Conservation (phyloP, 2,329 filamentous ascomycete genomes). For the Curvularia verruculosa region DNA sequence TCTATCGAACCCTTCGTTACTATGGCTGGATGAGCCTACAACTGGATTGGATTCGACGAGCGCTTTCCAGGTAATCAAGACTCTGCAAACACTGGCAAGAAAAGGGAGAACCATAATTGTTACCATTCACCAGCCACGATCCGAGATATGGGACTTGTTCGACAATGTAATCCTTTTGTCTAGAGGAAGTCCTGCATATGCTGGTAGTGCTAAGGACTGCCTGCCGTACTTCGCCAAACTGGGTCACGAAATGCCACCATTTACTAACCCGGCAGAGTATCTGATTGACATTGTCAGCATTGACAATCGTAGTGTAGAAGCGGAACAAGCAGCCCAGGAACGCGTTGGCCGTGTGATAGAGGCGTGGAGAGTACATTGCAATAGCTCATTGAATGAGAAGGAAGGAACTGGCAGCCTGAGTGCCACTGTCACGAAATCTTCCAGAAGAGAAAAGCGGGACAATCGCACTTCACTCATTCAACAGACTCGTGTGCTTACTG, state of each 20-base stretch:
- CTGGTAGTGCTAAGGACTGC: conserved; percentile 64
- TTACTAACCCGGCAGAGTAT: conserved; percentile 80
- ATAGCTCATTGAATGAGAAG: conserved; percentile 22
- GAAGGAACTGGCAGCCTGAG: conserved; percentile 2
- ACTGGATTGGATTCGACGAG: conserved; percentile 79
- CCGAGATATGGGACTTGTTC: conserved; percentile 80
- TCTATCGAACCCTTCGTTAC: conserved; percentile 76
- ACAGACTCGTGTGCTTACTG: conserved; percentile 70
- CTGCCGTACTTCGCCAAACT: conserved; percentile 67
- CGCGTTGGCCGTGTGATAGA: conserved; percentile 67
- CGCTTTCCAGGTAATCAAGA: conserved; percentile 74
- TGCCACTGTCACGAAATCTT: conserved; percentile 3
- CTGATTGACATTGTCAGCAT: conserved; percentile 76
- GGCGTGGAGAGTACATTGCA: conserved; percentile 59
- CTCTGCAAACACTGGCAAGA: conserved; percentile 69
- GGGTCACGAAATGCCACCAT: conserved; percentile 68
- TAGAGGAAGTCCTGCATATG: conserved; percentile 71
- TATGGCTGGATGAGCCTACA: conserved; percentile 81
- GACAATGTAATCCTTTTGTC: conserved; percentile 74
- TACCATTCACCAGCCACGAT: conserved; percentile 78
- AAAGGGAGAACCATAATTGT: conserved; percentile 74
- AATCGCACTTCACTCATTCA: conserved; percentile 64
- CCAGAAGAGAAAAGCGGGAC: conserved; percentile 24
- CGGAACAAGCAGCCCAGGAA: conserved; percentile 64
- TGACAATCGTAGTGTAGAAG: conserved; percentile 71